Conservation (phyloP, 495 filamentous ascomycete species). For the Neurospora cerealis region DNA sequence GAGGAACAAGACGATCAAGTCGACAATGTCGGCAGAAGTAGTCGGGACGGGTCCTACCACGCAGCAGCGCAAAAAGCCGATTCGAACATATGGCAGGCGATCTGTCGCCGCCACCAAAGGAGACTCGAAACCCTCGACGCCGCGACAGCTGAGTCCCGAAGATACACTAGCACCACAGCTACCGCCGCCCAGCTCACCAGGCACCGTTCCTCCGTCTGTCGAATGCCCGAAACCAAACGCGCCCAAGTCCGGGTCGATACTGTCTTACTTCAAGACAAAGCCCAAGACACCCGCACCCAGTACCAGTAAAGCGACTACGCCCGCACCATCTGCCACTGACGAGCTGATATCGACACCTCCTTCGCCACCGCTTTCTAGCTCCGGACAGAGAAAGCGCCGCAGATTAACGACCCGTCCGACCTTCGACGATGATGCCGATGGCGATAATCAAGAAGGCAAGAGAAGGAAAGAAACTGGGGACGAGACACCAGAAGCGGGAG, state of each 20-base stretch:
- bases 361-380: constrained; percentile 12
- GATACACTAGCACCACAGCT: neutral
- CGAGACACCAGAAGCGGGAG: neutral
- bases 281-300: constrained; percentile 7
- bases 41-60: neutral
- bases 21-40: neutral
- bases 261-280: constrained; percentile 30
- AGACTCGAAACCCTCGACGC: neutral
- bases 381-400: constrained; percentile 17
- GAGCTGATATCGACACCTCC: constrained; percentile 7
- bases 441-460: neutral
- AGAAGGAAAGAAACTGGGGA: neutral
- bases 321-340: neutral
- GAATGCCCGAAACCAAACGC: neutral
- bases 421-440: neutral
- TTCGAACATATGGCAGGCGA: constrained; percentile 37
- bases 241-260: constrained; percentile 28
- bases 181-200: neutral
- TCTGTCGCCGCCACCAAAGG: constrained; percentile 3
- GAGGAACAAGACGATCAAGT: neutral
- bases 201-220: neutral
- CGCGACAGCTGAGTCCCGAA: neutral
- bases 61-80: constrained; percentile 20
- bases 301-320: neutral
- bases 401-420: constrained; percentile 26